Base-by-base conservation (phyloP, 176 grass and related monocot genomes). In the Avena insularis region DNA sequence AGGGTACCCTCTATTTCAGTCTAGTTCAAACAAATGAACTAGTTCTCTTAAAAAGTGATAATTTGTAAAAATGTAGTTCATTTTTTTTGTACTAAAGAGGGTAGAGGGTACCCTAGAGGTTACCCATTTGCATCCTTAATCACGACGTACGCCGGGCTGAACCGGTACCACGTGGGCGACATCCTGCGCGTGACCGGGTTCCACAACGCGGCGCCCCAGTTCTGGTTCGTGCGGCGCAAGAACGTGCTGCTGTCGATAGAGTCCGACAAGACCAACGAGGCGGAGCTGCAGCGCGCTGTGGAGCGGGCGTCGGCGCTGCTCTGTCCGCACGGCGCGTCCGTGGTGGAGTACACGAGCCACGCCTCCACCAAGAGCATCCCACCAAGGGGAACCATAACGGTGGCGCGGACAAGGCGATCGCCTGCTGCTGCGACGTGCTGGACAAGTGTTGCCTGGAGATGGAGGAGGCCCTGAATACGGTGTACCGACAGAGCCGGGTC, bases 311-410 rank as follows among this genome's bases (percentile, higher is more conserved):
- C 82, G 11, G 87, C 53, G 57, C 85, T 88, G 73, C 78, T 95
- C 60, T 67, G 81, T 0, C 84, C 36, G 57, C 61, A 79, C 83
- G 72, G 77, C 75, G 93, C 88, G 3, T 72, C 85, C 0, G 86
- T 95, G 69, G 93, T 50, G 16, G 93, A 95, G 74, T 95, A 90
- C 93, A 95, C 93, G 3, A 92, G 93, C 93, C 86, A 88, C 86
- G 90, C 88, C 0, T 82, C 77, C 85, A 95, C 93, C 0, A 71
- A 48, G 6, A 82, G 64, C 90, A 90, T 95, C 82, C 93, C 93
- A 68, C 54, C 60, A 86, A 56, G 46, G 72, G 73, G 8, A 38
- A 11, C 16, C 8, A 7, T 35, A 46, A 21, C 54, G 2, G 40
- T 0, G 40, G 40, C 40, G 40, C 3, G 40, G 40, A 13, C 29